Evolutionary conservation across 2,329 filamentous ascomycete species (phyloP), one percentile per base, ranked within the genome.

Genomic region (Periconia sp.): DNA sequence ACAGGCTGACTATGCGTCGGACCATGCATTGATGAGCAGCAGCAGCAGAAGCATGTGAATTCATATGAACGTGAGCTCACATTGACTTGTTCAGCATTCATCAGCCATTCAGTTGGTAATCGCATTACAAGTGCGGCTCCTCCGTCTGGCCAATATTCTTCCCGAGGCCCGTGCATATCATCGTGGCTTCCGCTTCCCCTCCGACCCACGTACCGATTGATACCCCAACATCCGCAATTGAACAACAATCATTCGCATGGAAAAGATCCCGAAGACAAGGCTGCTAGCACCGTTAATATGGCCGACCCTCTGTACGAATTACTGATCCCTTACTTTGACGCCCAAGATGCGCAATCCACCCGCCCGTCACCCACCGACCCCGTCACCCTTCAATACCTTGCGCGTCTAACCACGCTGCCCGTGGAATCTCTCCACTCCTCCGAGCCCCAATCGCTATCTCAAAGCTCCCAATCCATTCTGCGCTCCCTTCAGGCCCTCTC

Each of bases 401-500:
- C 85, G 55, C 85, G 87, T 56, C 81, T 97, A 44, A 86, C 90
- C 6, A 89, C 90, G 2, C 86, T 95, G 49, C 85, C 90, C 13
- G 81, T 95, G 47, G 81, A 86, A 20, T 84, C 88, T 35, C 82
- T 97, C 50, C 84, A 85, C 47, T 84, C 85, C 20, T 86, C 83
- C 7, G 94, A 99, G 73, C 87, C 89, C 0, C 86, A 91, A 56
- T 86, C 85, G 0, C 83, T 97, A n/a, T 80, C 88, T 0, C 91
- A 97, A 65, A 82, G 86, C 51, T 88, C 89, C 3, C 91, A 97
- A 57, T 89, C 90, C 0, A 83, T 90, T 41, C 82, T 93, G 14
- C 84, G 96, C 41, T 90, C 91, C 0, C 82, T 97, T 1, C 94
- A 99, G 71, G 84, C 86, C 0, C 85, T 97, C 47, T 93, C 92